A percentile compares a stretch with the other conserved stretches of the same genome.
Evolutionary conservation across 331 rosid genomes (phyloP).

Genomic region (Ulmus americana): DNA sequence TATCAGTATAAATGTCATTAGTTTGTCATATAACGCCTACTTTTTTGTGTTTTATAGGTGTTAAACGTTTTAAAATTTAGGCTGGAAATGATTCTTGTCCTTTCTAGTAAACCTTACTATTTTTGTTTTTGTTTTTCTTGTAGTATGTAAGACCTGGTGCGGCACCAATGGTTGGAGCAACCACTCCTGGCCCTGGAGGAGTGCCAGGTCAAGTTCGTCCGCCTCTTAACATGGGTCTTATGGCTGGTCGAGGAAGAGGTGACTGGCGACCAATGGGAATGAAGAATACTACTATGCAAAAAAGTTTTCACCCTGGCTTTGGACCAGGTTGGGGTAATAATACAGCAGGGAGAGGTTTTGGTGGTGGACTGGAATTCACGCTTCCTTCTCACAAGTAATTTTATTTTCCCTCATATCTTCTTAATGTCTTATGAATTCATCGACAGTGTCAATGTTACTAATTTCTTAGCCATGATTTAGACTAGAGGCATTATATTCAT

Average conservation of each 20-base stretch:
- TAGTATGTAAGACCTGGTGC: slow-evolving; percentile 99
- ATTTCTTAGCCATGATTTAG: background rate
- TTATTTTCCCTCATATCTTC: slow-evolving; percentile 12
- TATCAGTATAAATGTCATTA: background rate
- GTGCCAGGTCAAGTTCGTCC: slow-evolving; percentile 88
- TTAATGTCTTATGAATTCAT: slow-evolving; percentile 10
- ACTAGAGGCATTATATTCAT: background rate
- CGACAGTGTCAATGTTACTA: slow-evolving; percentile 5
- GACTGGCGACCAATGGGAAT: slow-evolving; percentile 92
- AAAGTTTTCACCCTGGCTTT: slow-evolving; percentile 75
- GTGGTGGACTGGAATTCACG: slow-evolving; percentile 88
- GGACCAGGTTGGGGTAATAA: slow-evolving; percentile 78
- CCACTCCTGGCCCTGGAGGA: slow-evolving; percentile 64
- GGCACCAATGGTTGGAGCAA: slow-evolving; percentile 57
- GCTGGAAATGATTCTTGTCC: slow-evolving; percentile 13
- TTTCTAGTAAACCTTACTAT: slow-evolving; percentile 12
- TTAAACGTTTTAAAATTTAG: background rate
- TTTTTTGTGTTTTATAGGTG: slow-evolving; percentile 6
- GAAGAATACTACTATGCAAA: slow-evolving; percentile 59
- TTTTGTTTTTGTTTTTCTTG: slow-evolving; percentile 23
- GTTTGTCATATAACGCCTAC: background rate
- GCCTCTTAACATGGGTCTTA: slow-evolving; percentile 49
- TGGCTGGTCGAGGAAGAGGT: slow-evolving; percentile 90
- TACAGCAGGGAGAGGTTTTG: slow-evolving; percentile 78
- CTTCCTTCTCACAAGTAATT: slow-evolving; percentile 99